Base-by-base conservation (phyloP, 257 asterid species). In the Solanum ossicruentum region DNA sequence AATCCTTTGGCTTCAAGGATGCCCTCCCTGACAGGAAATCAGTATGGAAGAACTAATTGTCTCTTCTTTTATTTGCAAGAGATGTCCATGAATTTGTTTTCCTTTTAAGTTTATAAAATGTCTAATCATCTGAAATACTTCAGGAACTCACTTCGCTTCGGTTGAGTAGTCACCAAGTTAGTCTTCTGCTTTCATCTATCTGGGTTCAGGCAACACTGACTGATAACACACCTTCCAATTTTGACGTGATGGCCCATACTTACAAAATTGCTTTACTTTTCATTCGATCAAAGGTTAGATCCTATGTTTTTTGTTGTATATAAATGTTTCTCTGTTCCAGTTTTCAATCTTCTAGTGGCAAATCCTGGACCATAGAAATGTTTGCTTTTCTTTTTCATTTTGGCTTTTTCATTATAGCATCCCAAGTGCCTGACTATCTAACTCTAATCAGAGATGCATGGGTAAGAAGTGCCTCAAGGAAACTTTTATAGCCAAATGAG, bases 161-260 rank as follows among this genome's bases (percentile, higher is more conserved):
- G 61, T 81, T 90, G 82, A 89, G 91, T 73, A 90, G 91, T 71
- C 92, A 89, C 86, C 93, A 90, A 90, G 86, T 89, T 36, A 88
- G 87, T 82, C 90, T 90, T 83, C 93, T 90, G 84, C 91, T 90
- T 65, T 90, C 93, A 61, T 87, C 92, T 83, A 85, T 89, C 85
- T 90, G 93, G 93, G 88, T 88, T 79, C 92, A 90, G 87, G 91
- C 93, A 81, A 71, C 88, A 63, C 85, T 83, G 71, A 73, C 84
- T 39, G 93, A 85, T 55, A 90, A 90, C 85, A 55, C 88, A 36
- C 91, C 93, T 18, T 88, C 87, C 80, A 89, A 90, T 83, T 90
- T 89, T 70, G 90, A 88, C 79, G 91, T 92, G 73, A 85, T 90
- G 90, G 91, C 92, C 41, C 93, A 89, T 84, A 90, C 92, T 6